Conservation (phyloP, 139 green algal species). For the Spirogloea muscicola region DNA sequence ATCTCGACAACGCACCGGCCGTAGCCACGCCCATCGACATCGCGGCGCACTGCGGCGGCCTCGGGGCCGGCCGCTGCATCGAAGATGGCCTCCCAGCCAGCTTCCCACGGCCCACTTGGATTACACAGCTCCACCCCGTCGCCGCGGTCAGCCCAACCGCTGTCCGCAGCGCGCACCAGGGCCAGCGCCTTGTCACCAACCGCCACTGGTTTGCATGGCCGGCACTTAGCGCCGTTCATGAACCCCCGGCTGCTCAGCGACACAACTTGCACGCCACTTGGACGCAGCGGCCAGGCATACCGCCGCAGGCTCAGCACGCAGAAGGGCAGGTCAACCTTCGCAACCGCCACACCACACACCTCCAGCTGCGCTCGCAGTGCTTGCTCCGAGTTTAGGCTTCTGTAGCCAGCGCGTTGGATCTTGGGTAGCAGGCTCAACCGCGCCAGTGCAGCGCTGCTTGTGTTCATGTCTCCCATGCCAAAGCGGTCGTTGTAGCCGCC, state of each 20-base stretch:
- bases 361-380: slow-evolving; percentile 17
- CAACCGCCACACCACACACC: background rate
- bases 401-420: background rate
- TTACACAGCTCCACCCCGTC: slow-evolving; percentile 18
- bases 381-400: slow-evolving; percentile 34
- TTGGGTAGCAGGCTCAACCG: slow-evolving; percentile 1
- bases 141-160: background rate
- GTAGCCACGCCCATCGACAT: background rate
- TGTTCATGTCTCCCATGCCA: slow-evolving; percentile 1
- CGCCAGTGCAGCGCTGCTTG: slow-evolving; percentile 7
- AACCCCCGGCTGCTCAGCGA: background rate
- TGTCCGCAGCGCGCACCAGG: background rate
- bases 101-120: background rate
- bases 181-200: background rate
- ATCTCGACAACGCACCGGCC: background rate
- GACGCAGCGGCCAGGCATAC: slow-evolving; percentile 3
- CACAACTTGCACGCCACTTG: slow-evolving; percentile 12
- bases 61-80: background rate
- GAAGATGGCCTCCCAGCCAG: slow-evolving; percentile 2
- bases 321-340: slow-evolving; percentile 19
- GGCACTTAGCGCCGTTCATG: slow-evolving; percentile 40
- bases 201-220: slow-evolving; percentile 3
- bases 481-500: slow-evolving; percentile 40
- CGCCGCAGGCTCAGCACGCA: slow-evolving; percentile 20
- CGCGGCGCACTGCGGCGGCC: background rate